Base-by-base conservation (phyloP, 2,329 filamentous ascomycete genomes). In the Geosmithia flava region DNA sequence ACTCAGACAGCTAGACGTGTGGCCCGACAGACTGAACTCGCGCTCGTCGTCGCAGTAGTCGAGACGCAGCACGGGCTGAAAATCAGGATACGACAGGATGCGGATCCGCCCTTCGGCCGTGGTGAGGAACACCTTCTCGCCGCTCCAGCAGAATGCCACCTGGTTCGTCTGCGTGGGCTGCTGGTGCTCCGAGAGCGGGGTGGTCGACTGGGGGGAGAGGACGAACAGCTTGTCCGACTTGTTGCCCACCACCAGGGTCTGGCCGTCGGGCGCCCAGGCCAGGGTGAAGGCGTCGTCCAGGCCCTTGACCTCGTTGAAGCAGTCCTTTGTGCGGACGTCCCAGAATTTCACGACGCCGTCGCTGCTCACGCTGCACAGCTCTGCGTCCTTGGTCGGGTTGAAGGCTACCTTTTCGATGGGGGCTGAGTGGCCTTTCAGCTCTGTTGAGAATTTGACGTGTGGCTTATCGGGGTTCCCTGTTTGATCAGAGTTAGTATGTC, bases 341-440 rank as follows among this genome's bases (percentile, higher is more conserved):
- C 86, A 91, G 55, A 91, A 80, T 59, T 84, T 80, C 51, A 86
- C 80, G 30, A 82, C 76, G 2, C 86, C 86, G 59, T 91, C 86
- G 43, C 71, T 76, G 54, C 83, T 85, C 47, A 86, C 75, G 59
- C 82, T 88, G 54, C 83, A 87, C 8, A 91, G 70, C 64, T 90
- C 83, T 3, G 83, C 80, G 60, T 91, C 86, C 60, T 82, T 85
- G 50, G 76, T 74, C 0, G 86, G 86, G 58, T 87, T 87, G 65
- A 88, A 91, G 2, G 81, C 82, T 1, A 91, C 80, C 58, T 84
- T 84, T 59, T 89, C 85, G 44, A 90, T 80, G 27, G 74, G 64
- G 23, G 79, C 74, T 6, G 71, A 59, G 61, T 86, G 80, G 27
- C 83, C 81, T 55, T 81, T 82, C 52, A 90, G 74, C 58, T 89